Conservation (phyloP, 257 asterid species). For the Plantago major region DNA sequence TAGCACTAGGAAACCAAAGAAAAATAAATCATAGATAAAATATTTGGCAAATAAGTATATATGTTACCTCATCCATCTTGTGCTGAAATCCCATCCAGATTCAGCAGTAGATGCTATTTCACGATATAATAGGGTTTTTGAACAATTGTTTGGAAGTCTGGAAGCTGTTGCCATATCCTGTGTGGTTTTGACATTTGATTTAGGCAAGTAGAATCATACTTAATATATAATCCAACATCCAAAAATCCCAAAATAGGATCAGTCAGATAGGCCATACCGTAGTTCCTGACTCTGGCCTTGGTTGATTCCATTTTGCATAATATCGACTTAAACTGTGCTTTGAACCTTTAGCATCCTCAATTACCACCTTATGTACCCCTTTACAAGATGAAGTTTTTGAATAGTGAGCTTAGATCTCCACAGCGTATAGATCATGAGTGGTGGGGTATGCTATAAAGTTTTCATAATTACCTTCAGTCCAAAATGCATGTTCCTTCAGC, state of each 20-base stretch:
- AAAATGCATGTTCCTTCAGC: constrained; percentile 64
- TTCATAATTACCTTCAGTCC: constrained; percentile 66
- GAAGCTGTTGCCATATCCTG: constrained; percentile 83
- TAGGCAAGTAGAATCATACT: neutral
- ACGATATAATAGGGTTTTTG: constrained; percentile 53
- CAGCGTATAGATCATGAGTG: neutral
- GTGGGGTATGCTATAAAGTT: neutral
- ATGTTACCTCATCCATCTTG: constrained; percentile 89
- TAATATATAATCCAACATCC: neutral
- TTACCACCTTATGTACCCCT: constrained; percentile 72
- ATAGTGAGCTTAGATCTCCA: neutral
- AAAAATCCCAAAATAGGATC: neutral
- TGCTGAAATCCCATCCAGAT: constrained; percentile 97
- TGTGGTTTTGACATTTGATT: neutral
- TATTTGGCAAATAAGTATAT: too few relatives aligned
- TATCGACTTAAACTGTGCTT: constrained; percentile 61
- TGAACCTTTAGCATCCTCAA: constrained; percentile 59
- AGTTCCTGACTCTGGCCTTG: constrained; percentile 89
- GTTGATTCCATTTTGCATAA: constrained; percentile 84
- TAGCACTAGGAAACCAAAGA: too few relatives aligned
- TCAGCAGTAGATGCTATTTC: constrained; percentile 89
- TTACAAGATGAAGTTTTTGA: constrained; percentile 4
- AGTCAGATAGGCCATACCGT: constrained; percentile 34
- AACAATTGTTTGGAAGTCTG: constrained; percentile 41
- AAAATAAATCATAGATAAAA: too few relatives aligned